A percentile compares a stretch with the other conserved stretches of the same genome.
Conservation (phyloP, 192 early-diverging fungal species). For the Coemansia sp. region DNA sequence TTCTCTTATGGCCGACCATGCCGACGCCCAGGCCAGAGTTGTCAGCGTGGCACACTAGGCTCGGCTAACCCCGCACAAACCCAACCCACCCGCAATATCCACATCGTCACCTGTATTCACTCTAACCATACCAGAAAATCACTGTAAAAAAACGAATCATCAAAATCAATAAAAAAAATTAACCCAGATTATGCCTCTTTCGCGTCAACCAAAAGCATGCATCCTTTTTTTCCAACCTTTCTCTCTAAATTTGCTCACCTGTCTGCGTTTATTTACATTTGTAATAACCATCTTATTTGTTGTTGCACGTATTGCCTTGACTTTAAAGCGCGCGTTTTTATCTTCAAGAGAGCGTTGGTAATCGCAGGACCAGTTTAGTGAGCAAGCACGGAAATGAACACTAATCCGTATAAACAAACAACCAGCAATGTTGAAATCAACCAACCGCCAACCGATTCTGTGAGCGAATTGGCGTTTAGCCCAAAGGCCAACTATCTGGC, state of each 20-base stretch:
- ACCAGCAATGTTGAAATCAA: constrained; percentile 50
- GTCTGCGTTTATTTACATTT: neutral
- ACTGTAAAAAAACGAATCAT: constrained; percentile 3
- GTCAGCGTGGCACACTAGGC: constrained; percentile 1
- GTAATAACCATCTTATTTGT: neutral
- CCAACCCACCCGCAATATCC: too few relatives aligned
- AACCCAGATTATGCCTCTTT: too few relatives aligned
- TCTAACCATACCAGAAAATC: too few relatives aligned
- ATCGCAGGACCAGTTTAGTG: neutral
- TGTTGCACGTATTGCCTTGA: neutral
- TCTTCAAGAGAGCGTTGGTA: neutral
- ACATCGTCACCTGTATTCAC: too few relatives aligned
- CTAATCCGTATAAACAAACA: constrained; percentile 30
- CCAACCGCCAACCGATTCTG: constrained; percentile 70
- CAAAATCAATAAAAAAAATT: too few relatives aligned
- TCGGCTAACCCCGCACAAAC: neutral
- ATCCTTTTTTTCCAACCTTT: neutral
- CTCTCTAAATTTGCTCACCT: neutral
- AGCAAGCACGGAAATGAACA: constrained; percentile 4
- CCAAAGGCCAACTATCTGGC: constrained; percentile 81
- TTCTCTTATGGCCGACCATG: neutral
- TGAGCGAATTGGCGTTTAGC: constrained; percentile 80
- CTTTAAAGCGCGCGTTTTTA: neutral
- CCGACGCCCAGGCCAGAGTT: constrained; percentile 4
- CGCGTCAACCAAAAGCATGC: neutral